Evolutionary conservation across 305 asterid species (phyloP), one percentile per base, ranked within the genome.

Genomic region (Fraxinus greggii): DNA sequence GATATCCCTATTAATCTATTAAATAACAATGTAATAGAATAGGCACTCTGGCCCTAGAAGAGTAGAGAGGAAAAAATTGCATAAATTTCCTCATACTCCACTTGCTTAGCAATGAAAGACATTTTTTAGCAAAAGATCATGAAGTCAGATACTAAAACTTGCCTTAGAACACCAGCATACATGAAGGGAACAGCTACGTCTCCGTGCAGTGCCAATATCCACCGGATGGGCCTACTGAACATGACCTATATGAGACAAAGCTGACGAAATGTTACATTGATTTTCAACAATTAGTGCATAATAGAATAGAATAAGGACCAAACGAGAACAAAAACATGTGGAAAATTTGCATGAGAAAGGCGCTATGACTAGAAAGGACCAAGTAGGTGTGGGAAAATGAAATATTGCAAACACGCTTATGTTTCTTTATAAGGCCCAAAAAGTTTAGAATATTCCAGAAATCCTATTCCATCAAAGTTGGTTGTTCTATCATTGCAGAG

Each of bases 181-280:
- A 89, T 79, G 84, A 96, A 94, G 70, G 99, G 99, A 75, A 94
- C 90, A 72, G 93, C 88, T 56, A 77, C 86, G 79, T 92, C 92
- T 83, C 99, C 99, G 78, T 93, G 98, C 76, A 94, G 91, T 19
- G 98, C 97, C 90, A 96, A 88, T 86, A 96, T 90, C 99, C 99
- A 96, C 86, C 99, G 92, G 81, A 96, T 88, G 80, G 99, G 99
- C 83, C 99, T 90, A 89, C 99, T 96, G 89, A 96, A 96, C 85
- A 92, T 86, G 82, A 92, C 91, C 99, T 96, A 86, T 51, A 74
- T 76, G 38, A 61, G 35, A 82, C 33, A 29, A 48, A 33, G 32
- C 32, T 24, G 35, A 82, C 38, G 13, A 78, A 45, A 77, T 76
- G 63, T 6, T n/a, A 32, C 21, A 10, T 69, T 48, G 72, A 36